Evolutionary conservation across 1,284 basidiomycete species (phyloP).

Genomic region (Pseudozyma pruni): DNA sequence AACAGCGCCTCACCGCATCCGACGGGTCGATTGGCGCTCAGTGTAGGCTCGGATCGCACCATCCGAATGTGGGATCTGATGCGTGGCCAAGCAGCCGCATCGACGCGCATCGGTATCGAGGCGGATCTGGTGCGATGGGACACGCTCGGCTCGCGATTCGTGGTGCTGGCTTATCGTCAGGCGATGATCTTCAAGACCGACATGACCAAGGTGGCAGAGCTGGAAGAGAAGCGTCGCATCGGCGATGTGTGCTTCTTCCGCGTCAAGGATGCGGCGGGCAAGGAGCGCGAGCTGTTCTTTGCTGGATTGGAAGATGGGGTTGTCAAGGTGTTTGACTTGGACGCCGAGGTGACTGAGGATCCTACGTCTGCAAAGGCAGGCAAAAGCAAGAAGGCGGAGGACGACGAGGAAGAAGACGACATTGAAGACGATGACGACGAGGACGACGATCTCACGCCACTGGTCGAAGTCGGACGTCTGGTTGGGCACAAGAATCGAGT

Average conservation of each 20-base stretch:
- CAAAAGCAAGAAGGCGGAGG: constrained; percentile 23
- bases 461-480: constrained; percentile 55
- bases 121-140: constrained; percentile 59
- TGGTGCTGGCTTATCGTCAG: constrained; percentile 51
- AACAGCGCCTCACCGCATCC: constrained; percentile 92
- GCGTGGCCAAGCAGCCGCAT: constrained; percentile 88
- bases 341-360: constrained; percentile 22
- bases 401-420: constrained; percentile 19
- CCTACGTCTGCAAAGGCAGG: background rate
- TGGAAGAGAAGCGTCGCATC: constrained; percentile 51
- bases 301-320: constrained; percentile 50
- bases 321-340: constrained; percentile 54
- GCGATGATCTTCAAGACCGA: constrained; percentile 59
- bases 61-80: constrained; percentile 98
- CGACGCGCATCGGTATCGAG: constrained; percentile 74
- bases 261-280: constrained; percentile 20
- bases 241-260: constrained; percentile 57
- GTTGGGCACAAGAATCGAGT: constrained; percentile 64
- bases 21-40: constrained; percentile 87
- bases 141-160: constrained; percentile 53
- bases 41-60: constrained; percentile 88
- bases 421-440: constrained; percentile 32
- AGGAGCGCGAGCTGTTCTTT: constrained; percentile 54
- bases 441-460: constrained; percentile 29
- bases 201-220: constrained; percentile 60